phyloP scores from a whole-genome alignment of 768 basidiomycete species.

The Candolleomyces efflorescens region DNA sequence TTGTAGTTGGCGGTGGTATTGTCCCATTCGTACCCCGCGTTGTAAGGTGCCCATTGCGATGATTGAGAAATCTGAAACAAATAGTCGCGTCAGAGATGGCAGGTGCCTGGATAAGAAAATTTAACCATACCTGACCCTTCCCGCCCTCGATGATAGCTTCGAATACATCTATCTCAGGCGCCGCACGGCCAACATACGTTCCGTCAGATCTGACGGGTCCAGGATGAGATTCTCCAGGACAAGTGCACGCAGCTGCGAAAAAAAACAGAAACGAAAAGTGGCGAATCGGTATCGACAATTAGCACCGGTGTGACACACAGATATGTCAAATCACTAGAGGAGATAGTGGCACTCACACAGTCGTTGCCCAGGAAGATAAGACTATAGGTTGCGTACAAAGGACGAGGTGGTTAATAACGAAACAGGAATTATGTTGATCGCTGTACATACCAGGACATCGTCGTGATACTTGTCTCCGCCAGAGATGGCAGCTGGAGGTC shows the following conservation, averaged over 20 bases:
- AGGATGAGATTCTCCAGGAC: slow-evolving; percentile 37
- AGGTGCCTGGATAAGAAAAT: neutral
- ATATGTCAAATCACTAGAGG: too few relatives aligned
- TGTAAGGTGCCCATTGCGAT: slow-evolving; percentile 57
- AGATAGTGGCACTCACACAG: slow-evolving; percentile 19
- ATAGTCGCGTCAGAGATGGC: neutral
- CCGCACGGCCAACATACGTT: slow-evolving; percentile 51
- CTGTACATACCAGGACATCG: slow-evolving; percentile 26
- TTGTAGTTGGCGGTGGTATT: slow-evolving; percentile 45
- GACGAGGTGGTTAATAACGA: too few relatives aligned
- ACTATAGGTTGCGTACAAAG: slow-evolving; percentile 23
- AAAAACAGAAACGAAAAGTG: too few relatives aligned
- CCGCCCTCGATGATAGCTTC: slow-evolving; percentile 41
- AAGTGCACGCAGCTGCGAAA: slow-evolving; percentile 31
- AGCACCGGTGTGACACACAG: too few relatives aligned
- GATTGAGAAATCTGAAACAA: slow-evolving; percentile 43
- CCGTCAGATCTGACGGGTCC: slow-evolving; percentile 42
- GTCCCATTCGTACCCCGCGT: slow-evolving; percentile 55
- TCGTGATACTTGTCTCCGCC: slow-evolving; percentile 38
- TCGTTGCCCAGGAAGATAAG: slow-evolving; percentile 66
- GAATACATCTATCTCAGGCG: slow-evolving; percentile 69
- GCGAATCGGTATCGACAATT: too few relatives aligned
- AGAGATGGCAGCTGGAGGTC: slow-evolving; percentile 41
- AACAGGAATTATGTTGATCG: too few relatives aligned
- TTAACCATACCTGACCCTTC: slow-evolving; percentile 23